Evolutionary conservation across 257 asterid species (phyloP), one percentile per base, ranked within the genome.

Genomic region (Plantago major): DNA sequence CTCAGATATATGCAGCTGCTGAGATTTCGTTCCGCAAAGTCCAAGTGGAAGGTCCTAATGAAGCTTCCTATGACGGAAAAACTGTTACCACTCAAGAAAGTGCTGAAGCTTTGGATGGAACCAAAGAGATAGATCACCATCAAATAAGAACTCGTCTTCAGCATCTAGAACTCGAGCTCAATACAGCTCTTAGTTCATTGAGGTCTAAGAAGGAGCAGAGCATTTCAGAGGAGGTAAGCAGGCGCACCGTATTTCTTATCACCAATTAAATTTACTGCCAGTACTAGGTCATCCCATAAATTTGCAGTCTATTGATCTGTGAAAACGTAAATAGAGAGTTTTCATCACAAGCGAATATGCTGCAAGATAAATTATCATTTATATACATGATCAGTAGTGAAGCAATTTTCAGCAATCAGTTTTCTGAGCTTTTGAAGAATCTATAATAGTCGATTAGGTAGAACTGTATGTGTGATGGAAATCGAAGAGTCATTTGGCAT

Each of bases 91-190:
- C 63, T 55, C 72, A 71, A 52, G 81, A 65, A 68, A 62, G 46
- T 65, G 42, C 64, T 67, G 76, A 69, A 46, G 74, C 58, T 85
- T 33, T 51, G 54, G 68, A 68, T 67, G 48, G 42, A 61, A 55
- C 65, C 54, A 63, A 71, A 71, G 79, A 65, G 46, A 71, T 63
- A 38, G 75, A 71, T 73, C 77, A 63, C 60, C 63, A 72, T 26
- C 77, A 75, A 16, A 66, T 89, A 72, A 73, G 61, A 69, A 60
- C 72, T 67, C 90, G 79, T 64, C 88, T 93, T 71, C 80, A 67
- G 61, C 64, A 73, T 73, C 81, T 93, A 45, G 84, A 89, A 66
- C 55, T 63, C 46, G 97, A 89, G 82, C 95, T 93, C 44, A 68
- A 72, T 30, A 67, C 92, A 42, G 77, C 88, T 12, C 89, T 93